These are phyloP conservation scores for Musa acuminata DNA, from an alignment of 176 grass and related monocot genomes.

Conservation along the genomic window DNA sequence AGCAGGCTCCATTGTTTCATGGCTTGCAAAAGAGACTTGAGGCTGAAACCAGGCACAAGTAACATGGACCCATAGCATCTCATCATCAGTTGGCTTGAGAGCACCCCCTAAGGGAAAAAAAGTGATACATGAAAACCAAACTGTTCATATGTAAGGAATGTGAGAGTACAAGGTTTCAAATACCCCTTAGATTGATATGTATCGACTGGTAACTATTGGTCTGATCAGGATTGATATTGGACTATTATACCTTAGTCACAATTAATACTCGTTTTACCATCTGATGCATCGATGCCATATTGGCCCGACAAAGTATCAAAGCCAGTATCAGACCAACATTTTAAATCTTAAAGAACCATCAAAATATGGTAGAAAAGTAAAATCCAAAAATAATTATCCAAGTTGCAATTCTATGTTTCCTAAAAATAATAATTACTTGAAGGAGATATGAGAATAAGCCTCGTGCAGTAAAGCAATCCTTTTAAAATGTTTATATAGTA, in stretches of 20 bases:
- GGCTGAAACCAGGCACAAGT: slow-evolving; percentile 99
- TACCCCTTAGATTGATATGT: too few relatives aligned
- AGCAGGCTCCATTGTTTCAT: slow-evolving; percentile 97
- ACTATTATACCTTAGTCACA: too few relatives aligned
- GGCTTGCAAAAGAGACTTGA: slow-evolving; percentile 87
- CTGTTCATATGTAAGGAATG: neutral
- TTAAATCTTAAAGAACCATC: neutral
- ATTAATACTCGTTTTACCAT: too few relatives aligned
- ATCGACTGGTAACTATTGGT: too few relatives aligned
- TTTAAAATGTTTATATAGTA: neutral
- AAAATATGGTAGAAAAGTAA: neutral
- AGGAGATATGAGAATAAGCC: too few relatives aligned
- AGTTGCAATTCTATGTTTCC: neutral
- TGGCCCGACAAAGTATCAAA: too few relatives aligned
- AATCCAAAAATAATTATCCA: neutral
- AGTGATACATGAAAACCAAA: slow-evolving; percentile 4
- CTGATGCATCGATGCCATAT: too few relatives aligned
- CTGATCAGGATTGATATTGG: too few relatives aligned
- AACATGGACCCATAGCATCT: slow-evolving; percentile 86
- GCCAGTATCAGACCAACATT: too few relatives aligned
- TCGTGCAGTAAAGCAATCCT: too few relatives aligned
- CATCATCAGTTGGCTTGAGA: slow-evolving; percentile 83
- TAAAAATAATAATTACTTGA: too few relatives aligned
- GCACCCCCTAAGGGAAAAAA: slow-evolving; percentile 59
- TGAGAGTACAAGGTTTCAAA: neutral